Evolutionary conservation across 2,329 filamentous ascomycete species (phyloP), one percentile per base, ranked within the genome.

Genomic region (Fusarium penzigii): DNA sequence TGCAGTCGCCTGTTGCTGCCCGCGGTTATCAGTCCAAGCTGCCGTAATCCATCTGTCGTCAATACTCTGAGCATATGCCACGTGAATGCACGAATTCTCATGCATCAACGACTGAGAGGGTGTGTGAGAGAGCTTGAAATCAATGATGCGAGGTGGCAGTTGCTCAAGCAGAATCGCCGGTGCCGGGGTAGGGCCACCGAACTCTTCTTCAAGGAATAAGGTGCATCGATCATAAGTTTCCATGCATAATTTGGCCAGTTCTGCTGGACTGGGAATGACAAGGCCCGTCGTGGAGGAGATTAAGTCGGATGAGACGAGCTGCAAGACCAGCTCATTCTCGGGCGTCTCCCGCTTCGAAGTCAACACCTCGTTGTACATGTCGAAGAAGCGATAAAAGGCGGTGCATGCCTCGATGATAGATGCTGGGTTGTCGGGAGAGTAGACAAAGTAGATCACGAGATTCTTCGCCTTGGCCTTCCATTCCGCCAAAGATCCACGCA

Each of bases 221-320:
- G 81, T 82, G 64, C 89, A 92, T 6, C 90, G 84, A 65, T 92
- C 88, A 62, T 93, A 94, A 2, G 88, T 83, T 69, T 93, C 88
- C 53, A 90, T 78, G 16, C 87, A 88, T 14, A 92, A 75, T 49
- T 75, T 81, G 42, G 77, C 74, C 61, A 88, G 82, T 13, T 86
- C 84, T 6, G 72, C 68, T 0, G 84, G 81, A 2, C 82, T 77
- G 2, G 85, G 81, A n/a, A 89, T 77, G 1, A 86, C 80, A 13
- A 92, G 71, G 2, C 79, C 78, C 2, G 81, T 80, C 5, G 83
- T 76, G 1, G 85, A 87, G 8, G 86, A 84, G 9, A 94, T 70
- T n/a, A 85, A 75, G 50, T 84, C 81, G 14, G 86, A 77, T 0
- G 90, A 87, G 2, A 95, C 74, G 2, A 95, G 78, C 65, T 95